Base-by-base conservation (phyloP, 768 basidiomycete species). In the Coprinopsis strossmayeri region DNA sequence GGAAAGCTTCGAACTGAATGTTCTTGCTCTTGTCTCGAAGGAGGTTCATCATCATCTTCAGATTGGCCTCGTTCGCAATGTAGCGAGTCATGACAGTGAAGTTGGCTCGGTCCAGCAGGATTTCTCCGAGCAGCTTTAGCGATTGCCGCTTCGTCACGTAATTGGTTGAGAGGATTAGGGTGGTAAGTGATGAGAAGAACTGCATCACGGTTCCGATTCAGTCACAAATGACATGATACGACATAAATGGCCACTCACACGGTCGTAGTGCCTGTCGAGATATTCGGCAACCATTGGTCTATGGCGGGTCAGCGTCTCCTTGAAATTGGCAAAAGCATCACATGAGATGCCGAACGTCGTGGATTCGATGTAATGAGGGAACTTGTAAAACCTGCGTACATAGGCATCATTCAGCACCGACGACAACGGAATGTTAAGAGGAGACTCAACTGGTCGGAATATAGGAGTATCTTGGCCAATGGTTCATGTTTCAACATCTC, bases 41-140 rank as follows among this genome's bases (percentile, higher is more conserved):
- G 48, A 98, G 77, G 66, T 98, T 98, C 96, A 99, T 99, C 91
- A 99, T 96, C 86, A 95, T 91, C 84, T 98, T 97, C 54, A 99
- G 76, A 64, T 98, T 99, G 24, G 84, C 86, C 62, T 97, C 96
- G 59, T 84, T 85, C 7, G 91, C 81, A 57, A 99, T 99, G 64
- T 98, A 99, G 5, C 86, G 80, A 0, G 96, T 98, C 96, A 99
- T 99, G 61, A 98, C 91, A 56, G 78, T 91, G 74, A 97, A 98
- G 67, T 99, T 99, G 40, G 93, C 92, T 24, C 96, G 83, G 68
- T 99, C 96, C 38, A 99, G 82, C 5, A 98, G 74, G 67, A 98
- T 98, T 68, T 99, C 96, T 53, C 96, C 96, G 1, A 99, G 81
- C 4, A 98, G 81, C 68, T 99, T 99, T 58, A 99, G 81, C 1